A percentile compares a stretch with the other conserved stretches of the same genome.
Conservation (phyloP, 2,329 filamentous ascomycete species). For the Fusarium sp. region DNA sequence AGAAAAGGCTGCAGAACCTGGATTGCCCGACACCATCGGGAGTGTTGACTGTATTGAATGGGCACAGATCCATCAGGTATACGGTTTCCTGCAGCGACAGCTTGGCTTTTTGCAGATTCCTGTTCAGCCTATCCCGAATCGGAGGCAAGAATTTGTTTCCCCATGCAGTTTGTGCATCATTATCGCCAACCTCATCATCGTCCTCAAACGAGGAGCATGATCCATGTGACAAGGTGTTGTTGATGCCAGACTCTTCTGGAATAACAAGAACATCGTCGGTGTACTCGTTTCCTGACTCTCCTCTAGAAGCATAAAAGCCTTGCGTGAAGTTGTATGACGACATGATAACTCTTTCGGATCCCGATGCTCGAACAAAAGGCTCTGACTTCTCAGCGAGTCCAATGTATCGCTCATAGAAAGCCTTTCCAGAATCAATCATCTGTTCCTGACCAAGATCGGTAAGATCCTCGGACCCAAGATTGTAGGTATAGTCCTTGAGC, state of each 20-base stretch:
- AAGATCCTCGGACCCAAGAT: slow-evolving; percentile 75
- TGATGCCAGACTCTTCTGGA: slow-evolving; percentile 72
- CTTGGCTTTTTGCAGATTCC: slow-evolving; percentile 73
- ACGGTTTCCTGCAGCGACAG: slow-evolving; percentile 72
- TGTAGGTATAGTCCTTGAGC: slow-evolving; percentile 76
- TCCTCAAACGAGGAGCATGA: slow-evolving; percentile 77
- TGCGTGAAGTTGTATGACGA: slow-evolving; percentile 81
- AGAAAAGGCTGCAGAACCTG: slow-evolving; percentile 82
- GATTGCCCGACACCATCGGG: slow-evolving; percentile 63
- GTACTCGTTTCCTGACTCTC: slow-evolving; percentile 54
- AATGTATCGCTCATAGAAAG: slow-evolving; percentile 80
- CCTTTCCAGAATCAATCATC: slow-evolving; percentile 78
- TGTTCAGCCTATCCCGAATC: slow-evolving; percentile 77
- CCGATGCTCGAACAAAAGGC: slow-evolving; percentile 79
- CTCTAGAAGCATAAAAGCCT: slow-evolving; percentile 71
- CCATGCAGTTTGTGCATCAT: slow-evolving; percentile 67
- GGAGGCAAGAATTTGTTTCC: slow-evolving; percentile 70
- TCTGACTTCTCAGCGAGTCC: slow-evolving; percentile 65
- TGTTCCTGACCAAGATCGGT: slow-evolving; percentile 74
- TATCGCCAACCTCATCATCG: slow-evolving; percentile 62
- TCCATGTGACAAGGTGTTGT: slow-evolving; percentile 85
- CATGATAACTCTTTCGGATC: slow-evolving; percentile 75
- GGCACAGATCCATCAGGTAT: slow-evolving; percentile 88
- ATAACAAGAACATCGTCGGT: slow-evolving; percentile 72
- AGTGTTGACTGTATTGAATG: slow-evolving; percentile 82